Conservation (phyloP, 2,329 filamentous ascomycete species). For the Sclerotinia subarctica region DNA sequence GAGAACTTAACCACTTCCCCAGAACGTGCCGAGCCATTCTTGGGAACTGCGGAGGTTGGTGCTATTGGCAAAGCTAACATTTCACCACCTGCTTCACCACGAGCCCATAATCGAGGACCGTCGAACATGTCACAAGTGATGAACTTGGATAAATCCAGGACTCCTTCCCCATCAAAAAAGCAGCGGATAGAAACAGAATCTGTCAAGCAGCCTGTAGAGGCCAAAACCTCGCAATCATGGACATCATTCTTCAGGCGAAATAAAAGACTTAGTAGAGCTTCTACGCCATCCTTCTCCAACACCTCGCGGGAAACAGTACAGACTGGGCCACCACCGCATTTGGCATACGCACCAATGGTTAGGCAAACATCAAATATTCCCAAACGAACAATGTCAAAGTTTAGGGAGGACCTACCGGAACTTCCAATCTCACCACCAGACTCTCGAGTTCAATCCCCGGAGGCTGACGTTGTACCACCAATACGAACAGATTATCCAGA, state of each 20-base stretch:
- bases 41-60: conserved; percentile 48
- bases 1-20: conserved; percentile 32
- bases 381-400: conserved; percentile 82
- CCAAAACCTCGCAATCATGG: conserved; percentile 54
- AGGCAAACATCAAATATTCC: conserved; percentile 48
- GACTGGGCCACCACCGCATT: conserved; percentile 31
- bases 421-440: conserved; percentile 81
- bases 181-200: conserved; percentile 21
- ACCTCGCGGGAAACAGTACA: conserved; percentile 84
- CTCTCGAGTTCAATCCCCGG: conserved; percentile 75
- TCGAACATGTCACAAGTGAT: conserved; percentile 53
- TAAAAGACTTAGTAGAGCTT: conserved; percentile 52
- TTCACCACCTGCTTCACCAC: conserved; percentile 46
- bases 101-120: conserved; percentile 41
- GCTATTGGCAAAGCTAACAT: conserved; percentile 48
- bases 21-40: conserved; percentile 39
- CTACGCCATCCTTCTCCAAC: conserved; percentile 76
- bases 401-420: conserved; percentile 88
- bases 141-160: conserved; percentile 40
- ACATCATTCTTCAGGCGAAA: conserved; percentile 66
- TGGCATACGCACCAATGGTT: conserved; percentile 32
- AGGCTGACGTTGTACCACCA: conserved; percentile 49
- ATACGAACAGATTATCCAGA: conserved; percentile 35
- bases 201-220: conserved; percentile 50
- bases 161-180: conserved; percentile 45